Evolutionary conservation across 1,284 basidiomycete species (phyloP).

Genomic region (Ceratobasidium sp.): DNA sequence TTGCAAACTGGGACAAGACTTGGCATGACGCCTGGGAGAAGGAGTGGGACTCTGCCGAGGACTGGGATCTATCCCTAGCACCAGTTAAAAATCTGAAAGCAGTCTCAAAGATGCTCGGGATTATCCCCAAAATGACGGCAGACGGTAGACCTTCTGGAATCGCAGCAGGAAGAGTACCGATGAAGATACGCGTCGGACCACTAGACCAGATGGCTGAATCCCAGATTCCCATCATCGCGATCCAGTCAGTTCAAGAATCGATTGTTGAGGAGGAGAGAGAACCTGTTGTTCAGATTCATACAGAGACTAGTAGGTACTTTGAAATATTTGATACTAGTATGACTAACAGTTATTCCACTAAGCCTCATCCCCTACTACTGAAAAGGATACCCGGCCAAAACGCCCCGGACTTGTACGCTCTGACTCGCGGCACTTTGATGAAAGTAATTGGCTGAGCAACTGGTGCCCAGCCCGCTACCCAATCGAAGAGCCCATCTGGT

Average conservation of each 20-base stretch:
- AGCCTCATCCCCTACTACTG: not conserved
- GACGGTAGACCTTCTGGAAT: slow-evolving; percentile 3
- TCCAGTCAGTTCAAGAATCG: not conserved
- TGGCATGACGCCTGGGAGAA: not conserved
- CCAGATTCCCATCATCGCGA: not conserved
- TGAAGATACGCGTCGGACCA: not conserved
- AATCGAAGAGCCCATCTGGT: not conserved
- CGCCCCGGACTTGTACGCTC: too few relatives aligned
- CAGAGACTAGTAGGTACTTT: not conserved
- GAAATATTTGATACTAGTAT: not conserved
- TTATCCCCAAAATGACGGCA: not conserved
- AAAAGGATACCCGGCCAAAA: not conserved
- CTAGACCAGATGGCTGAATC: not conserved
- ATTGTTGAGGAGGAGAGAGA: not conserved
- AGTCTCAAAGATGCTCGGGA: too few relatives aligned
- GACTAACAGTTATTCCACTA: not conserved
- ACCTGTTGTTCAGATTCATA: not conserved
- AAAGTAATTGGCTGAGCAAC: not conserved
- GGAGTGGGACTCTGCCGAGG: not conserved
- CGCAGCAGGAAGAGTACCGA: slow-evolving; percentile 8
- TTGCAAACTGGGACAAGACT: not conserved
- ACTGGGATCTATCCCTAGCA: not conserved
- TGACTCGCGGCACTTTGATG: too few relatives aligned
- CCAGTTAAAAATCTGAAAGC: not conserved
- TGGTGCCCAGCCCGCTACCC: not conserved